Base-by-base conservation (phyloP, 805 yeast species). In the Lipomyces japonicus region DNA sequence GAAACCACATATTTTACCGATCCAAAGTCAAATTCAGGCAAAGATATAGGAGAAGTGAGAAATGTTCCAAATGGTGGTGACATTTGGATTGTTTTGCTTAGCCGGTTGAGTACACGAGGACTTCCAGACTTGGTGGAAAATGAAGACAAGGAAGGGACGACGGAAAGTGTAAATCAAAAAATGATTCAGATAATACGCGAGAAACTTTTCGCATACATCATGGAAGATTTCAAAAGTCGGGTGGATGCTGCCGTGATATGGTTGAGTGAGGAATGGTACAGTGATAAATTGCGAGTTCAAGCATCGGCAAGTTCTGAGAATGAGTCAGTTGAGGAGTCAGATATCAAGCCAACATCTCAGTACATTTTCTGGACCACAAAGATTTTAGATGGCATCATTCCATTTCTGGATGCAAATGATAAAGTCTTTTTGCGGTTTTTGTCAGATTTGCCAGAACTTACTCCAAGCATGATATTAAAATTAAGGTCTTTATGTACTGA, bases 211-310 rank as follows among this genome's bases (percentile, higher is more conserved):
- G 80, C 81, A 16, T 86, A 84, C 63, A 82, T 88, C 48, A 72
- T 86, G 61, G 81, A 76, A 9, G 86, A 85, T 62, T 81, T 90
- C 60, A 84, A 84, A 48, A 73, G 72, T 7, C 72, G 91, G 31
- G 75, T 90, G 10, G 95, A 86, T 51, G 68, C 83, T 31, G 81
- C 88, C 18, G 80, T 91, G 34, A 89, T 85, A 55, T 93, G 99
- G 99, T 70, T 93, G 48, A 90, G 85, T 61, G 98, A 93, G 68
- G 98, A 93, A 66, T 93, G 96, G 95, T 82, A 79, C 68, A 72
- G 79, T 42, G 86, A 82, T 62, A 69, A 62, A 49, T 76, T 76
- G 67, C 50, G 74, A 72, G 52, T 60, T 24, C 51, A 70, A 58
- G 52, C 57, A 14, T 16, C 14, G 16, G 9, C 5, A 6, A 6